Base-by-base conservation (phyloP, 2,329 filamentous ascomycete genomes). In the Curvularia verruculosa region DNA sequence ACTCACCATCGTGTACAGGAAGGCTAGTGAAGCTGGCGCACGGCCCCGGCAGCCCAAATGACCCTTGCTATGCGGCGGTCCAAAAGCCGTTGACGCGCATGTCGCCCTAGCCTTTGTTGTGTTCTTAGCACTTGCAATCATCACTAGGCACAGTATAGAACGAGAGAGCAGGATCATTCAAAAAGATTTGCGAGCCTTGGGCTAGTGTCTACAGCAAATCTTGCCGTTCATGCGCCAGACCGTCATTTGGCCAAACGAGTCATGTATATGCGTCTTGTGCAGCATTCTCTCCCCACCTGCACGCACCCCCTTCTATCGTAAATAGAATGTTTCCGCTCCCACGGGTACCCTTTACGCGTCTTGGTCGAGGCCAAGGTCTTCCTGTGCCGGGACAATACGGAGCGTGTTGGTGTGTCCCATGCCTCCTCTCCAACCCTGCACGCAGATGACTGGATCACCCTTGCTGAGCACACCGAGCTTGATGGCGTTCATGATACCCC, bases 371-470 rank as follows among this genome's bases (percentile, higher is more conserved):
- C 81, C 81, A 61, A 83, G 73, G 66, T 82, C 80, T 59, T 81
- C 79, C 64, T 77, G 73, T 31, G 81, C 81, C 19, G 80, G 80
- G 36, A 83, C 81, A 46, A 83, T 81, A 66, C 81, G 81, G 52
- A 83, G 74, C 31, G 91, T 95, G 84, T 95, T 96, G 76, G 91
- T 96, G 83, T 95, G 90, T 71, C 91, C 91, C 88, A 93, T 91
- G 69, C 91, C 91, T 72, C 91, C 91, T 82, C 91, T 89, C 91
- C 91, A 96, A 80, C 91, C 91, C 80, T 96, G 91, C 37, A 96
- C 90, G 67, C 92, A 91, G 60, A 95, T 86, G 54, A 95, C 87
- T 29, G 87, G 85, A 74, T 92, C 90, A 65, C 88, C 89, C 74
- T 86, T 81, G 74, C 81, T 84, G 61, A 96, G 82, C 47, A 93